A percentile compares a stretch with the other conserved stretches of the same genome.
phyloP scores from a whole-genome alignment of 1,139 yeast species.

The Pichia sp. region DNA sequence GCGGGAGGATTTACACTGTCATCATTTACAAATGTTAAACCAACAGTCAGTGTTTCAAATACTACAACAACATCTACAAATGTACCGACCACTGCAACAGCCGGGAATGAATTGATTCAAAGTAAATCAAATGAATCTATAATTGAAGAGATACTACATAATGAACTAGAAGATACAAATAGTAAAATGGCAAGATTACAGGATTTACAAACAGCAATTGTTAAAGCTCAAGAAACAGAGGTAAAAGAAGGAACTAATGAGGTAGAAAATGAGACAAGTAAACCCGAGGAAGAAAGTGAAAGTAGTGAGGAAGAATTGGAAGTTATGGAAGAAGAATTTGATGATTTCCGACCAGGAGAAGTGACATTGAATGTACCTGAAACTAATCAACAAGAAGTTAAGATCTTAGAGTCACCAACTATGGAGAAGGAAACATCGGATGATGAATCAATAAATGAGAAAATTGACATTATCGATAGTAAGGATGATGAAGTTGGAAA shows the following conservation, averaged over 20 bases:
- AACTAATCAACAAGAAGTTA: too few relatives aligned
- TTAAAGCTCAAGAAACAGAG: neutral
- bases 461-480: neutral
- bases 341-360: neutral
- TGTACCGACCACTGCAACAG: neutral
- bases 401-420: neutral
- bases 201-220: conserved; percentile 10
- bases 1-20: conserved; percentile 12
- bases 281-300: neutral
- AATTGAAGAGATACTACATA: neutral
- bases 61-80: neutral
- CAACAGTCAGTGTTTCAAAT: conserved; percentile 13
- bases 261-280: neutral
- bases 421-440: neutral
- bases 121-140: neutral
- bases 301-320: neutral
- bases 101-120: conserved; percentile 13
- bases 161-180: neutral
- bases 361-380: too few relatives aligned
- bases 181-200: neutral
- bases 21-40: conserved; percentile 13
- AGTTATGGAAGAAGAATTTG: neutral
- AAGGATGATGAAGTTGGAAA: too few relatives aligned
- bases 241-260: neutral
- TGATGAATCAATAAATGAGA: conserved; percentile 1